A percentile compares a stretch with the other conserved stretches of the same genome.
phyloP scores from a whole-genome alignment of 2,329 filamentous ascomycete species.

The Ascochyta rabiei region DNA sequence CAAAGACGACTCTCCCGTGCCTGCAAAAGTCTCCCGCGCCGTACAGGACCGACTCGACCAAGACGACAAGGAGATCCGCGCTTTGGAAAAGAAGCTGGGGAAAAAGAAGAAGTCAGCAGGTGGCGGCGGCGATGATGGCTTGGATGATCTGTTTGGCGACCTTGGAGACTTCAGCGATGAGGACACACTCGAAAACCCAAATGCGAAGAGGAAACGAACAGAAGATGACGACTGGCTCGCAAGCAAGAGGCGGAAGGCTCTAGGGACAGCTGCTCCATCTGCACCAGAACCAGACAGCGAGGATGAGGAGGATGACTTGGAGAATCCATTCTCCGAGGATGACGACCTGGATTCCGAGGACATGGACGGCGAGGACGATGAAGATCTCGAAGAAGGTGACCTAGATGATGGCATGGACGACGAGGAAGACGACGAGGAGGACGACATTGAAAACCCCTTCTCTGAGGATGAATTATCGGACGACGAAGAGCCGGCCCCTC shows the following conservation, averaged over 20 bases:
- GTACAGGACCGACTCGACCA: conserved; percentile 69
- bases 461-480: conserved; percentile 39
- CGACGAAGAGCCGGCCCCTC: conserved; percentile 36
- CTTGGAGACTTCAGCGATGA: conserved; percentile 58
- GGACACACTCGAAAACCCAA: conserved; percentile 49
- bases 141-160: conserved; percentile 78
- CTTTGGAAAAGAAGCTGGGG: conserved; percentile 85
- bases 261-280: conserved; percentile 18
- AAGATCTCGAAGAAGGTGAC: conserved; percentile 20
- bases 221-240: conserved; percentile 68
- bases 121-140: conserved; percentile 75
- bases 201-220: conserved; percentile 60
- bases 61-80: conserved; percentile 88
- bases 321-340: conserved; percentile 24
- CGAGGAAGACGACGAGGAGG: conserved; percentile 39
- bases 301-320: conserved; percentile 34
- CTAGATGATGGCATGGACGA: conserved; percentile 34
- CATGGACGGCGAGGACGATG: conserved; percentile 27
- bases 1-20: conserved; percentile 23
- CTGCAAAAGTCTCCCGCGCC: conserved; percentile 41
- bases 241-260: conserved; percentile 62
- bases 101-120: conserved; percentile 70
- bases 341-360: conserved; percentile 43
- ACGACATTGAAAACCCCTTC: conserved; percentile 35
- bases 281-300: conserved; percentile 26